Conservation (phyloP, 148 eudicot species). For the Chenopodium suecicum region DNA sequence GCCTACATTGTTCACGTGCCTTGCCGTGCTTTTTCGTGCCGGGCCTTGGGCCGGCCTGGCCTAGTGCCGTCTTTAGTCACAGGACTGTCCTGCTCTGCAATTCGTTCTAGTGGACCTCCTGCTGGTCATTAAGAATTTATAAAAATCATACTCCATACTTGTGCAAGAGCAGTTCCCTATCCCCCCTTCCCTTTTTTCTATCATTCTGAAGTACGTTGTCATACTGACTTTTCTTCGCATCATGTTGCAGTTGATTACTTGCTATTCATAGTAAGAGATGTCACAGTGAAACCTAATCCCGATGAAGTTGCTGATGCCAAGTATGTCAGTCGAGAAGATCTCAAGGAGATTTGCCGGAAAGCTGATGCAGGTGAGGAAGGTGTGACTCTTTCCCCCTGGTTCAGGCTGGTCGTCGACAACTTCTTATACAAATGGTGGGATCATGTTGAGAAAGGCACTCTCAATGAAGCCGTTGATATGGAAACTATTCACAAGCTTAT, state of each 20-base stretch:
- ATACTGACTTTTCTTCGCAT: not conserved
- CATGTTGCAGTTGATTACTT: constrained; percentile 76
- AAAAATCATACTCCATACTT: no score
- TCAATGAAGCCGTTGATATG: constrained; percentile 71
- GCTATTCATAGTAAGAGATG: constrained; percentile 81
- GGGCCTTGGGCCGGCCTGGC: no score
- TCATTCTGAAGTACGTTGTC: no score
- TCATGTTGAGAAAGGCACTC: constrained; percentile 73
- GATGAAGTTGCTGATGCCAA: constrained; percentile 84
- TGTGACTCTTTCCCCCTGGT: constrained; percentile 91
- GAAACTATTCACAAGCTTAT: constrained; percentile 76
- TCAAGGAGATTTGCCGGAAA: constrained; percentile 77
- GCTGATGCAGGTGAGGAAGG: constrained; percentile 95
- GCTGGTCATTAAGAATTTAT: not conserved
- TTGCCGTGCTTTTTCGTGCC: no score
- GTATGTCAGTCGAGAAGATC: constrained; percentile 63
- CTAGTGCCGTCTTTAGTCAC: no score
- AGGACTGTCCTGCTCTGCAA: not conserved
- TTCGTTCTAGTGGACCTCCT: not conserved
- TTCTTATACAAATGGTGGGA: constrained; percentile 98
- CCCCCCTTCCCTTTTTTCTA: not conserved
- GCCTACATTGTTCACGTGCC: no score
- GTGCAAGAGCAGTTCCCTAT: not conserved
- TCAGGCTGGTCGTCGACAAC: constrained; percentile 85
- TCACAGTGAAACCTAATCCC: constrained; percentile 70